Base-by-base conservation (phyloP, 2,329 filamentous ascomycete genomes). In the Cadophora malorum region DNA sequence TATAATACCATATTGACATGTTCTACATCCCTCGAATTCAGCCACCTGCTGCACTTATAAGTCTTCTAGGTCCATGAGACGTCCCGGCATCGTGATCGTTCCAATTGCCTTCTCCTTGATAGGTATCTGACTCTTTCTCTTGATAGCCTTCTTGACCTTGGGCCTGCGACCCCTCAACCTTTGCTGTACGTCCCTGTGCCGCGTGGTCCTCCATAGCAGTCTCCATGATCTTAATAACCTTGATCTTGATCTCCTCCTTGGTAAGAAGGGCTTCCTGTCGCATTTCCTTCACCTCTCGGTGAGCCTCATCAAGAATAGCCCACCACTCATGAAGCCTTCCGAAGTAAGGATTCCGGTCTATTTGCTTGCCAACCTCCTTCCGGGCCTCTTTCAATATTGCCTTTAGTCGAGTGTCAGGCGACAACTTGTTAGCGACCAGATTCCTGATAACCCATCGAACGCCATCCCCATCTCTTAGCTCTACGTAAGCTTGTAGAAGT, bases 401-500 rank as follows among this genome's bases (percentile, higher is more conserved):
- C 25, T 68, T 67, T 60, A 78, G 74, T 7, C 53, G 61, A 1
- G 33, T 28, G 38, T 77, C 75, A 0, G 76, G 76, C 23, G 65
- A 45, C 12, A 77, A 21, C 6, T 69, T 69, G 56, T 76, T 76
- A 45, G 49, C 56, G 14, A 58, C 52, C 5, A 78, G 52, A 31
- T 67, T 69, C 25, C 72, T 41, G 16, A 75, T 63, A 9, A 76
- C 71, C 74, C 74, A 77, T 16, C 68, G 58, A 12, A 79, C 59
- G 5, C 76, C 76, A n/a, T 49, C 38, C 4, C 41, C 33, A 62
- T 76, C 71, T 33, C 63, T 60, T 23, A 75, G 58, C 6, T 58
- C 64, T 12, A 77, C 71, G 58, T 76, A 77, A 16, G 71, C 73
- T 21, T 72, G 70, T 23, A 77, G 64, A 47, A 78, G 73, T 8